Conservation (phyloP, 2,329 filamentous ascomycete genomes). For the Pseudogymnoascus sp. region DNA sequence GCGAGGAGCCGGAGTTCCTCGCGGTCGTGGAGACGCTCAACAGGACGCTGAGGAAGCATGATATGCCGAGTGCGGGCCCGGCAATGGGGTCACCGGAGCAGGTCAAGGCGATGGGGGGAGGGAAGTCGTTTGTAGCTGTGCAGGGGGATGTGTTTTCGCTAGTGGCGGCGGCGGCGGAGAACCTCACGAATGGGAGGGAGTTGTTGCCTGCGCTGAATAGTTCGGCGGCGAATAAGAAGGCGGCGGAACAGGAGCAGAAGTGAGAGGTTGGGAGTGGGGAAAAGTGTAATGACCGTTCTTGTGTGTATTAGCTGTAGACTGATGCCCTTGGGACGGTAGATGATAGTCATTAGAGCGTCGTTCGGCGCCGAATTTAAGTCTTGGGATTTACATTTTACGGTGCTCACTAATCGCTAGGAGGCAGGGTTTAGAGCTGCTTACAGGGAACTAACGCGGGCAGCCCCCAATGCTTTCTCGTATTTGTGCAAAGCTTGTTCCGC, state of each 20-base stretch:
- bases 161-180: constrained; percentile 7
- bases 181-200: constrained; percentile 7
- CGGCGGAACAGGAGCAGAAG: background rate
- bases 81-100: constrained; percentile 19
- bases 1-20: constrained; percentile 35
- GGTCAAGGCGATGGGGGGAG: constrained; percentile 14
- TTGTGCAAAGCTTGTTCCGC: too few relatives aligned
- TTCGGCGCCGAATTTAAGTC: too few relatives aligned
- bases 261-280: background rate
- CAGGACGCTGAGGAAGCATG: constrained; percentile 36
- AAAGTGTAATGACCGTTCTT: too few relatives aligned
- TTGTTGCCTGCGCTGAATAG: constrained; percentile 3
- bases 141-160: constrained; percentile 14
- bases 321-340: too few relatives aligned
- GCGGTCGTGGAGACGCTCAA: constrained; percentile 32
- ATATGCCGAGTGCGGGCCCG: constrained; percentile 32
- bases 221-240: background rate
- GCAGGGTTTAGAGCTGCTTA: too few relatives aligned
- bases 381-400: too few relatives aligned
- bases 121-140: constrained; percentile 19
- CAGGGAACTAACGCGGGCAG: too few relatives aligned
- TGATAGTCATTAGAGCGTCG: too few relatives aligned
- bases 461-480: too few relatives aligned
- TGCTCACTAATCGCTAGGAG: too few relatives aligned
- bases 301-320: too few relatives aligned